Percentiles rank a stretch among this genome's conserved stretches.
These are phyloP conservation scores for Paecilomyces fulvus DNA, from an alignment of 2,329 filamentous ascomycete species.

Conservation along the genomic window DNA sequence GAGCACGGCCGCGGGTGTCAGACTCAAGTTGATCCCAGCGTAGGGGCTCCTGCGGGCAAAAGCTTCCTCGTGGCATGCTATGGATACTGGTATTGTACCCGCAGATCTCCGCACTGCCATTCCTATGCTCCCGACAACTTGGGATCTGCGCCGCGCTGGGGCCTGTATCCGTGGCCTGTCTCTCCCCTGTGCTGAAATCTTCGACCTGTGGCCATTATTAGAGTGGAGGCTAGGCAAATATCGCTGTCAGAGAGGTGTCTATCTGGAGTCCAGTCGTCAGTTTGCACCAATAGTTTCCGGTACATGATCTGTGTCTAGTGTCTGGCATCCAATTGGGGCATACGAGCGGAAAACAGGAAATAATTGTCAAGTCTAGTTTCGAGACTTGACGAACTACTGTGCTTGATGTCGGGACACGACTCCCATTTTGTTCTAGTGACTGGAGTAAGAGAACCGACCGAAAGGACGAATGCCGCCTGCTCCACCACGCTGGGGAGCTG, in stretches of 20 bases:
- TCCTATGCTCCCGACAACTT: neutral
- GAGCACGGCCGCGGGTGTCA: neutral
- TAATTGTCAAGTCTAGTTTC: neutral
- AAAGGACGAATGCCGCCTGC: neutral
- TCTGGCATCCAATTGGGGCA: neutral
- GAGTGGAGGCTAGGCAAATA: neutral
- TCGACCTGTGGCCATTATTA: neutral
- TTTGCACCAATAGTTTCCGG: neutral
- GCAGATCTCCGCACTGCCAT: neutral
- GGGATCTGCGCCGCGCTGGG: neutral
- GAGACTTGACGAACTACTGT: neutral
- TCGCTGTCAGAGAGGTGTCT: neutral
- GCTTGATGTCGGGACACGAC: neutral
- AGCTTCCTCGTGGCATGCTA: neutral
- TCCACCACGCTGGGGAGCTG: neutral
- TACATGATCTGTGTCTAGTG: neutral
- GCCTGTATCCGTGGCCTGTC: neutral
- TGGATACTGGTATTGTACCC: neutral
- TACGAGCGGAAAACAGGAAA: neutral
- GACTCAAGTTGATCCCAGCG: neutral
- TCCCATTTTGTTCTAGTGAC: neutral
- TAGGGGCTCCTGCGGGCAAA: neutral
- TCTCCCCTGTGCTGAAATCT: neutral
- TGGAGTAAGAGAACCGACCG: neutral
- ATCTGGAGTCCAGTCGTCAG: neutral